Evolutionary conservation across 441 rosid genomes (phyloP), one percentile per base, ranked within the genome.

Genomic region (Pelargonium australe): DNA sequence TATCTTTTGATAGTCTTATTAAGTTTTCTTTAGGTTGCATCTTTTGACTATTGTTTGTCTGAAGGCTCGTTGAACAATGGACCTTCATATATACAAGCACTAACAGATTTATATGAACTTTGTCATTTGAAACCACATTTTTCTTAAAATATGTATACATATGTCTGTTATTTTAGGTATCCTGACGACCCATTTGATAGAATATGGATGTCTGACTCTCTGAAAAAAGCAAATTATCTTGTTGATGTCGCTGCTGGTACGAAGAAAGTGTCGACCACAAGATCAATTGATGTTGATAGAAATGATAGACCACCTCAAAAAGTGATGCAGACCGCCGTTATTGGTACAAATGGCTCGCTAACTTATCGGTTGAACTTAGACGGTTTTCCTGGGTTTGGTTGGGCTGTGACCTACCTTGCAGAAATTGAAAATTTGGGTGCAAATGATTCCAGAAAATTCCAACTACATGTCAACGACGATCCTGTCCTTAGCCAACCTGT

Each of bases 291-390:
- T 69, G 73, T 76, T 12, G 62, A 71, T 67, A 77, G 20, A 31
- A 58, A 72, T 41, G 89, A 85, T 49, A 78, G 67, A 80, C 89
- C 99, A 5, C 99, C 99, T 71, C 72, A 85, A 80, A 95, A 82
- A 80, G 97, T 95, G 75, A 95, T 95, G 98, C 99, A 92, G 83
- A 92, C 98, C 44, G 99, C 99, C 71, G 99, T 95, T 68, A 95
- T 92, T 45, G 99, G 99, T 41, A 90, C 86, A 16, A 92, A 90
- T 77, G 99, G 98, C 40, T 83, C 84, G 0, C 78, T 95, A 71
- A 86, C 95, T 69, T 95, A 92, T 78, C 86, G 98, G 62, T 69
- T 92, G 79, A 95, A 92, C 73, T 79, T 95, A 64, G 92, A 91
- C 69, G 98, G 98, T 37, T 95, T 95, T 79, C 99, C 97, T 63